Conservation (phyloP, 306 rosid species). For the Lathyrus sativus region DNA sequence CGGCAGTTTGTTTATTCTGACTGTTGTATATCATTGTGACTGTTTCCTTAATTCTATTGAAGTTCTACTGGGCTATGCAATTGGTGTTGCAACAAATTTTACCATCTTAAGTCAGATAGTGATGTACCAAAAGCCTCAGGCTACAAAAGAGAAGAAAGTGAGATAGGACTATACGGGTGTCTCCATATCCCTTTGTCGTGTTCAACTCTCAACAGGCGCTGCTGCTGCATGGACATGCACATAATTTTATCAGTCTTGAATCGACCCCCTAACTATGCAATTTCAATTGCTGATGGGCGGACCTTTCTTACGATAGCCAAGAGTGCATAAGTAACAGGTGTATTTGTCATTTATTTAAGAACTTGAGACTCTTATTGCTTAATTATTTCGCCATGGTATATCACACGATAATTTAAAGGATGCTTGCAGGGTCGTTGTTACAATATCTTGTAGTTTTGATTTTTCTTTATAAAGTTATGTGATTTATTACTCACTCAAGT, state of each 20-base stretch:
- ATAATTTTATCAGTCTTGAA: slow-evolving; percentile 25
- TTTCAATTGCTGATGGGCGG: slow-evolving; percentile 24
- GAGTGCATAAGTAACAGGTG: slow-evolving; percentile 25
- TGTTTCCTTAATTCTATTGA: slow-evolving; percentile 51
- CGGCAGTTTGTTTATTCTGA: neutral
- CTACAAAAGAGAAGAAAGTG: slow-evolving; percentile 70
- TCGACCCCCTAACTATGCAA: slow-evolving; percentile 3
- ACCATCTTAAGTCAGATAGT: slow-evolving; percentile 79
- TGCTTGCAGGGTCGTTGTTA: slow-evolving; percentile 29
- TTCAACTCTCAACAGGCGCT: slow-evolving; percentile 34
- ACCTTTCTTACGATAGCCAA: slow-evolving; percentile 20
- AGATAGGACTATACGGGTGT: slow-evolving; percentile 40
- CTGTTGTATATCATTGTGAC: slow-evolving; percentile 3
- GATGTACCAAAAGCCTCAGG: slow-evolving; percentile 62
- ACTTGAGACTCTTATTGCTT: neutral
- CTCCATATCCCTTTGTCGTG: slow-evolving; percentile 25
- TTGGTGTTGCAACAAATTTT: slow-evolving; percentile 75
- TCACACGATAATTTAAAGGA: slow-evolving; percentile 20
- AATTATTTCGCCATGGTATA: neutral
- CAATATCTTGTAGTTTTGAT: neutral
- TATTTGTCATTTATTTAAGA: slow-evolving; percentile 18
- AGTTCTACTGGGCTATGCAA: slow-evolving; percentile 84
- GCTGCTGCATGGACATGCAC: neutral
- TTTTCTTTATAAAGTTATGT: neutral
- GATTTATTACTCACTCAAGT: slow-evolving; percentile 19